A percentile compares a stretch with the other conserved stretches of the same genome.
Conservation (phyloP, 805 yeast genomes). For the Starmerella potacharoeniae region DNA sequence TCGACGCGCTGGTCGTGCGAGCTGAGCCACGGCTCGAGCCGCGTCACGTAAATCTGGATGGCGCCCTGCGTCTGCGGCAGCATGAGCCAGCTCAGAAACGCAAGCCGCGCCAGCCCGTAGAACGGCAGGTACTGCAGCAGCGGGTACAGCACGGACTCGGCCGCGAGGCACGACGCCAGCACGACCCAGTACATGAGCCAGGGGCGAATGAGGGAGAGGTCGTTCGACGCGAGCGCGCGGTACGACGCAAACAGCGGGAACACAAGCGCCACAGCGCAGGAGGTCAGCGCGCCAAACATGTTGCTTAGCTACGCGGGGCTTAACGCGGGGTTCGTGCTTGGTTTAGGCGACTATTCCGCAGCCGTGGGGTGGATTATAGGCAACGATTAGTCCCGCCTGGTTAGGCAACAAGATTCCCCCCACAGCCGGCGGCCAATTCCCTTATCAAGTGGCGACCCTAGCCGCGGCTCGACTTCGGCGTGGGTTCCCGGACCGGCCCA, state of each 20-base stretch:
- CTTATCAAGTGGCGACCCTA: constrained; percentile 6
- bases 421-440: constrained; percentile 22
- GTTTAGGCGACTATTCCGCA: not conserved
- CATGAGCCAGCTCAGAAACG: constrained; percentile 50
- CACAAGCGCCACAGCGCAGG: constrained; percentile 27
- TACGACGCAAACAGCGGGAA: constrained; percentile 55
- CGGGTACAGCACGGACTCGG: constrained; percentile 35
- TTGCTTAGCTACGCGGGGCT: not conserved
- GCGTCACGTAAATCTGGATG: constrained; percentile 30
- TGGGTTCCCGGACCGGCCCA: too few relatives aligned
- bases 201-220: constrained; percentile 30
- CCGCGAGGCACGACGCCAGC: constrained; percentile 33
- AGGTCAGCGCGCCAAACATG: constrained; percentile 18
- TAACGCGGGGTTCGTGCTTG: too few relatives aligned
- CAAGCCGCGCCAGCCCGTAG: constrained; percentile 38
- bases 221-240: constrained; percentile 41
- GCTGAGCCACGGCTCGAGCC: constrained; percentile 33
- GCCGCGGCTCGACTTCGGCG: not conserved
- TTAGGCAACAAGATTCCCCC: constrained; percentile 22
- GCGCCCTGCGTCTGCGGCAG: constrained; percentile 42
- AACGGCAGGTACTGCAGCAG: constrained; percentile 46
- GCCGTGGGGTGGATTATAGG: not conserved
- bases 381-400: not conserved
- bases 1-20: constrained; percentile 32
- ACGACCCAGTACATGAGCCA: constrained; percentile 63